A percentile compares a stretch with the other conserved stretches of the same genome.
Evolutionary conservation across 2,329 filamentous ascomycete species (phyloP).

Genomic region (Dactylellina sp.): DNA sequence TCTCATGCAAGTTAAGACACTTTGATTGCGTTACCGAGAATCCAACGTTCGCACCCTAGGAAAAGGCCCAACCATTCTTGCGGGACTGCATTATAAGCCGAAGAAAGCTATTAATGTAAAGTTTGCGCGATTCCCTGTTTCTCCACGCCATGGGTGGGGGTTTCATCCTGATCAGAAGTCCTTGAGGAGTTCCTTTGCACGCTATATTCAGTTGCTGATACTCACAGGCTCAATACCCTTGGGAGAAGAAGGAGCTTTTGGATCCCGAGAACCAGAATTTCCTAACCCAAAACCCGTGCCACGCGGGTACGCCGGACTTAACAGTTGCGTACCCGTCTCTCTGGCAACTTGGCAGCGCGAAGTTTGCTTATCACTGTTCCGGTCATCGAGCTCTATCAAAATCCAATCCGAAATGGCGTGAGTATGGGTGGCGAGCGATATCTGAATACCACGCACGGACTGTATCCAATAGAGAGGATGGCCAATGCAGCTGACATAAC

Average conservation of each 20-base stretch:
- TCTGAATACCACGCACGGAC: too few relatives aligned
- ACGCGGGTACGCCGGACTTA: slow-evolving; percentile 32
- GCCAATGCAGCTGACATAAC: too few relatives aligned
- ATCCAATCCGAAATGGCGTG: too few relatives aligned
- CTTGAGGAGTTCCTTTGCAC: slow-evolving; percentile 18
- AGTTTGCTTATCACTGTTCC: not conserved
- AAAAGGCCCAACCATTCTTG: slow-evolving; percentile 27
- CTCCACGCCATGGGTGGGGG: slow-evolving; percentile 38
- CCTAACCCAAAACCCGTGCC: slow-evolving; percentile 42
- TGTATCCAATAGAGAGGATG: too few relatives aligned
- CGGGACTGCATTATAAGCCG: slow-evolving; percentile 15
- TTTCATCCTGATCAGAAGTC: slow-evolving; percentile 53
- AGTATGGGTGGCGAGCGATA: too few relatives aligned
- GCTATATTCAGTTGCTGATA: slow-evolving; percentile 11
- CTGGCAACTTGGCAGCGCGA: slow-evolving; percentile 45
- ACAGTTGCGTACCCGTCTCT: slow-evolving; percentile 27
- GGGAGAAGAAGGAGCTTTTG: slow-evolving; percentile 5
- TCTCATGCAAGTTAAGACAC: slow-evolving; percentile 9
- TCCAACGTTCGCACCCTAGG: not conserved
- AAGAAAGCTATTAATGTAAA: slow-evolving; percentile 32
- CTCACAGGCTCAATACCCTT: slow-evolving; percentile 2
- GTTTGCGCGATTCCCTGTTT: slow-evolving; percentile 42
- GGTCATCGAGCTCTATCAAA: not conserved
- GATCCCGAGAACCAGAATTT: slow-evolving; percentile 54
- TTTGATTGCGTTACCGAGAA: slow-evolving; percentile 1